A percentile compares a stretch with the other conserved stretches of the same genome.
Evolutionary conservation across 192 early-diverging fungal species (phyloP).

Genomic region (Thamnidium elegans): DNA sequence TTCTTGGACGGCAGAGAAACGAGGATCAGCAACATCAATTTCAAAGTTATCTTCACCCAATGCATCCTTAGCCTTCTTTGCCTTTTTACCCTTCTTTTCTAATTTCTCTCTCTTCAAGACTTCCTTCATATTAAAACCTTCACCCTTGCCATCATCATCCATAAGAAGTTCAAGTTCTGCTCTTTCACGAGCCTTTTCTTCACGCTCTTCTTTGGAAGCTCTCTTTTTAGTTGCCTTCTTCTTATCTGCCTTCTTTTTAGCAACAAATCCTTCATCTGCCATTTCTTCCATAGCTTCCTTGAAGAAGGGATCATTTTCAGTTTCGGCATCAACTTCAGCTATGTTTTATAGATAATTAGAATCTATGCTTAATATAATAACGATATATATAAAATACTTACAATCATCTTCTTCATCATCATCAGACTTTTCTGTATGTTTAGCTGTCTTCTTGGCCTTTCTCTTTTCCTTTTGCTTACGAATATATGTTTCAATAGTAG

Average conservation of each 20-base stretch:
- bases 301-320: constrained; percentile 50
- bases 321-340: constrained; percentile 12
- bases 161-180: constrained; percentile 86
- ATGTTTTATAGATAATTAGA: neutral
- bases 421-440: constrained; percentile 30
- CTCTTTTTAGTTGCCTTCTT: constrained; percentile 45
- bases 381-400: neutral
- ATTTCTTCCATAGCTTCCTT: constrained; percentile 44
- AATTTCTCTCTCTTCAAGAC: constrained; percentile 82
- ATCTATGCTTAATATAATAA: neutral
- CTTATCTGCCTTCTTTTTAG: constrained; percentile 32
- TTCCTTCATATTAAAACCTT: constrained; percentile 88
- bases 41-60: constrained; percentile 78
- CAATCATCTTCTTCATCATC: constrained; percentile 24
- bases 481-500: constrained; percentile 77
- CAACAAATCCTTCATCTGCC: constrained; percentile 23
- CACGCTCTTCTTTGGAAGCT: constrained; percentile 54
- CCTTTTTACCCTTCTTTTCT: constrained; percentile 51
- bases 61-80: constrained; percentile 51
- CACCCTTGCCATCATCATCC: constrained; percentile 59
- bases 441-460: constrained; percentile 54
- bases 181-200: constrained; percentile 55
- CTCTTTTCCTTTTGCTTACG: constrained; percentile 83
- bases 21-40: constrained; percentile 80
- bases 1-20: constrained; percentile 78